A percentile compares a stretch with the other conserved stretches of the same genome.
These are phyloP conservation scores for Komagataella phaffii DNA, from an alignment of 805 yeast genomes.

Conservation along the genomic window DNA sequence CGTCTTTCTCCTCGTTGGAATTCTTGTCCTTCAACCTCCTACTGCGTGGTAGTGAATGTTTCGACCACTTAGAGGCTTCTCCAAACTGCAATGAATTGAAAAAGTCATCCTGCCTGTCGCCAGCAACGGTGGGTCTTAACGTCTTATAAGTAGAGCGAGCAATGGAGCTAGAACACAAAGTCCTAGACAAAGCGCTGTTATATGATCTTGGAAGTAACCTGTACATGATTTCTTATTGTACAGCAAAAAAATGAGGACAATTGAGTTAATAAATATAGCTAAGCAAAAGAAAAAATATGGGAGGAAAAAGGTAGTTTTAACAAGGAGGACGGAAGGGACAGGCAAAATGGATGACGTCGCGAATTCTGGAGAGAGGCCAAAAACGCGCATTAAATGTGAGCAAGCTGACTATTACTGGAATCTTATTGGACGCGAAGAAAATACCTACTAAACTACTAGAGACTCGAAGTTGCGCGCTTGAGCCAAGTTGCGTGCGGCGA, in stretches of 20 bases:
- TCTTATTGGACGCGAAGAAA: neutral
- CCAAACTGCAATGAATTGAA: neutral
- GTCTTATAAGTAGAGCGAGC: neutral
- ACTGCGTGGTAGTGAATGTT: slow-evolving; percentile 6
- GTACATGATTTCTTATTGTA: neutral
- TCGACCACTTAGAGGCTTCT: slow-evolving; percentile 5
- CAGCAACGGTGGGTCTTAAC: neutral
- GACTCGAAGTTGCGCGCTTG: slow-evolving; percentile 28
- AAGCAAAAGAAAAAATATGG: neutral
- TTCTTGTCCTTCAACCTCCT: slow-evolving; percentile 3
- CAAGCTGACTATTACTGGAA: neutral
- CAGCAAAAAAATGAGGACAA: neutral
- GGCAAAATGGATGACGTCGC: neutral
- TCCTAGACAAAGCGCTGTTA: slow-evolving; percentile 1
- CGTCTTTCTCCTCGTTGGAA: neutral
- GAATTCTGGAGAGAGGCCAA: neutral
- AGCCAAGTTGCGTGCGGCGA: slow-evolving; percentile 34
- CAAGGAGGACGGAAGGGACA: neutral
- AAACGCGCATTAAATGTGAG: neutral
- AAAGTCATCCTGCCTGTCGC: neutral
- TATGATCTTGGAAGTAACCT: neutral
- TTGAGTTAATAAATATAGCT: neutral
- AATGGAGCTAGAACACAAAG: neutral
- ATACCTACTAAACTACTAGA: slow-evolving; percentile 3
- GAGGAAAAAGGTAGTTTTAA: neutral